Evolutionary conservation across 352 stramenopile species (phyloP), one percentile per base, ranked within the genome.

Genomic region (Globisporangium splendens): DNA sequence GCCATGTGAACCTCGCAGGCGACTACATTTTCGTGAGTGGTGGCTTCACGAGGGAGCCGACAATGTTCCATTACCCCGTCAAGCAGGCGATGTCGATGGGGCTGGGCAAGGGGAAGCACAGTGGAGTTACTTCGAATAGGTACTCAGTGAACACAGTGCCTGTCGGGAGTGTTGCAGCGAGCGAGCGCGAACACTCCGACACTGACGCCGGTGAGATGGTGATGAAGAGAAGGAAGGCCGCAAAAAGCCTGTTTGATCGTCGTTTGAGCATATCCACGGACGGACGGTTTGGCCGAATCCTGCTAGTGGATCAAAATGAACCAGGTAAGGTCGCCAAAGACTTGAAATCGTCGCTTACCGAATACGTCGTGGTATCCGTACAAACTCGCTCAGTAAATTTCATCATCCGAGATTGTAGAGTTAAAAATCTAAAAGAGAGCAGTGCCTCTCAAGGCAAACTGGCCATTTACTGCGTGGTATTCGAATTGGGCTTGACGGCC

Each of bases 11-110:
- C 17, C 49, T 86, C 18, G 72, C 73, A 18, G 73, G 66, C 38
- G 78, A 86, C 65, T 81, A 76, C 54, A 47, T 86, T 15, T 86
- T 86, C 28, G 50, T 73, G 14, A 63, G 69, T 5, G 70, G 62
- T 28, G 75, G 71, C 0, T 80, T 84, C 42, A 62, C 65, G 1
- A 51, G 61, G 1, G 62, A 69, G 8, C 70, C 63, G 0, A 41
- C 73, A 12, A 51, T 65, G 28, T 78, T 80, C 24, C 46, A 54
- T 12, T 84, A 81, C 44, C 58, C 64, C 0, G 50, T 72, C 10
- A 68, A 73, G 33, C 67, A 72, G 20, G 75, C 75, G 5, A 20
- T 69, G 6, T 12, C 39, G 0, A 81, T 85, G 61, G 73, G 72
- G 4, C 33, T 80, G 13, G 17, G 39, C 39, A 44, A 44, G 6